Evolutionary conservation across 192 early-diverging fungal species (phyloP), one percentile per base, ranked within the genome.

Genomic region (Coemansia javaensis): DNA sequence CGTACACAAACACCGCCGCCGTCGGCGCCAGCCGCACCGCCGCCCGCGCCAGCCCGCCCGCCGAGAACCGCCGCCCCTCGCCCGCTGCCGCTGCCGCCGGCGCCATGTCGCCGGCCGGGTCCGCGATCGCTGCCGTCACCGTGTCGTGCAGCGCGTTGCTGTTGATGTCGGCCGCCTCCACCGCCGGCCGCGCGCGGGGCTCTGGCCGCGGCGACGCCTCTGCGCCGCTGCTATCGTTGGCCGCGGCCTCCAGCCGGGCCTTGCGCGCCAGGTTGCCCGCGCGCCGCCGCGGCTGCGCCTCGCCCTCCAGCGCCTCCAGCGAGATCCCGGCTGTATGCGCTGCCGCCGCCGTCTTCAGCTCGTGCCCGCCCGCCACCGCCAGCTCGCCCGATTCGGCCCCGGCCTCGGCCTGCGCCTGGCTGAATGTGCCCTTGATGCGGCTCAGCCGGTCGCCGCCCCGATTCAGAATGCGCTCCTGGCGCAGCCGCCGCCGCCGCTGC

Each of bases 381-480:
- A 70, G 27, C n/a, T 63, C 66, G 17, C 23, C 11, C 17, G 54
- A 40, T 31, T 24, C 31, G 0, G 52, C 17, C 39, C 64, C 68
- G 33, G 54, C 17, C 39, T 72, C 68, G 33, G 54, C 57, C 23
- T 72, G 70, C 4, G 41, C 64, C 41, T 66, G 35, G 34, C 42
- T 53, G 16, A 66, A 44, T 4, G 70, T 66, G 32, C 47, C 41
- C 16, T 62, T 74, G 32, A 74, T 74, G 32, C 63, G 64, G 18
- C 40, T 53, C 31, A 74, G 59, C 4, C 70, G 49, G 45, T 74
- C 70, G 31, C 40, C 40, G 28, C 70, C 70, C 27, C 64, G 63
- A 39, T 66, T 66, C 31, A 62, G 47, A 59, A 74, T 74, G 10
- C 70, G 44, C 55, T 74, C 70, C 18, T 74, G 63, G 9, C 70